Percentiles rank a stretch among this genome's conserved stretches.
phyloP scores from a whole-genome alignment of 306 rosid species.

The Astragalus glycyphyllos region DNA sequence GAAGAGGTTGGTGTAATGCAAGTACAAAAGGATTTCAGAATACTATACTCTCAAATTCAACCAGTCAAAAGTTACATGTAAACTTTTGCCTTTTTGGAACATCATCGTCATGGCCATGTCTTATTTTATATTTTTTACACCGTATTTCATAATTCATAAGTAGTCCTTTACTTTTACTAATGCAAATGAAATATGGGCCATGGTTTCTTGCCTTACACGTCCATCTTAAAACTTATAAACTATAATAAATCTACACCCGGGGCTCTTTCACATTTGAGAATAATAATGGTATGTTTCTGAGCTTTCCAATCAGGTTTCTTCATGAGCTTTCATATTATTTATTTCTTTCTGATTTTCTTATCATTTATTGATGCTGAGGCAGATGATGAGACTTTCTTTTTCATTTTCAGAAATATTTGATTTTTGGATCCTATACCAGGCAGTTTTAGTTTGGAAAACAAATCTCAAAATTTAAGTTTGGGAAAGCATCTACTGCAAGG shows the following conservation, averaged over 20 bases:
- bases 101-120: conserved; percentile 11
- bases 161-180: conserved; percentile 5
- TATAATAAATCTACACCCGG: background rate
- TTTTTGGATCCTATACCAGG: conserved; percentile 11
- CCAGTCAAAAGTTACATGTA: conserved; percentile 6
- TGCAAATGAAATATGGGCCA: background rate
- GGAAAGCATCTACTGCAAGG: background rate
- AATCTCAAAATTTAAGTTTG: background rate
- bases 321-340: conserved; percentile 13
- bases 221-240: conserved; percentile 10
- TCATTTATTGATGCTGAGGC: conserved; percentile 20
- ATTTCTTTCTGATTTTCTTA: background rate
- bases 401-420: conserved; percentile 21
- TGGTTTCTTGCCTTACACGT: conserved; percentile 10
- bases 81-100: conserved; percentile 11
- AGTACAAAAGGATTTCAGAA: conserved; percentile 15
- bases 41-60: conserved; percentile 18
- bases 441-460: conserved; percentile 8
- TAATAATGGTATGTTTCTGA: background rate
- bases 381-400: conserved; percentile 9
- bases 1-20: conserved; percentile 9
- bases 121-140: conserved; percentile 13
- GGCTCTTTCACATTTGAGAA: conserved; percentile 7
- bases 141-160: conserved; percentile 13
- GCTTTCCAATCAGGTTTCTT: conserved; percentile 18